phyloP scores from a whole-genome alignment of 305 asterid species.

The Andrographis paniculata region DNA sequence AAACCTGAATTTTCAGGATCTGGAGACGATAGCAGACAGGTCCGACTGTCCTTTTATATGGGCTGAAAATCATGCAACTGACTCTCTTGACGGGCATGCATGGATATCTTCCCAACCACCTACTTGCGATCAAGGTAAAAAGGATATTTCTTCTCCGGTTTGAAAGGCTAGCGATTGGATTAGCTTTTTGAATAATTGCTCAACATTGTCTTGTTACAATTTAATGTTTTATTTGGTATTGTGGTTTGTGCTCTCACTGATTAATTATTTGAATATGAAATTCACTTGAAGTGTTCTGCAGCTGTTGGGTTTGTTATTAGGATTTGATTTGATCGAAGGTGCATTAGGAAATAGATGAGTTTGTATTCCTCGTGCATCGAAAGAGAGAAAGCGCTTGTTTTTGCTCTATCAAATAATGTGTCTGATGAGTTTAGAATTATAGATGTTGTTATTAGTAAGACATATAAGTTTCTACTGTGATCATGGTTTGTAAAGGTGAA shows the following conservation, averaged over 20 bases:
- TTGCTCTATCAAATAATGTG: constrained; percentile 1
- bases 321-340: too few species aligned
- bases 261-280: constrained; percentile 8
- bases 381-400: constrained; percentile 4
- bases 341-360: too few species aligned
- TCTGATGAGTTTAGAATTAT: constrained; percentile 9
- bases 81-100: too few species aligned
- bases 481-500: constrained; percentile 1
- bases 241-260: neutral
- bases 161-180: constrained; percentile 10
- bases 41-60: too few species aligned
- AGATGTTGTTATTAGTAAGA: neutral
- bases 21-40: too few species aligned
- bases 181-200: constrained; percentile 6
- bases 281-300: constrained; percentile 1
- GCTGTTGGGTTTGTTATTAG: constrained; percentile 7
- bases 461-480: neutral
- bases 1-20: too few species aligned
- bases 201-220: constrained; percentile 3
- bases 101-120: too few species aligned
- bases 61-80: too few species aligned
- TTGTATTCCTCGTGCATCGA: neutral
- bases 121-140: too few species aligned
- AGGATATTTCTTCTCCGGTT: too few species aligned
- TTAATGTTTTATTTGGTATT: neutral